A percentile compares a stretch with the other conserved stretches of the same genome.
phyloP scores from a whole-genome alignment of 768 basidiomycete species.

The Tulasnella sp. region DNA sequence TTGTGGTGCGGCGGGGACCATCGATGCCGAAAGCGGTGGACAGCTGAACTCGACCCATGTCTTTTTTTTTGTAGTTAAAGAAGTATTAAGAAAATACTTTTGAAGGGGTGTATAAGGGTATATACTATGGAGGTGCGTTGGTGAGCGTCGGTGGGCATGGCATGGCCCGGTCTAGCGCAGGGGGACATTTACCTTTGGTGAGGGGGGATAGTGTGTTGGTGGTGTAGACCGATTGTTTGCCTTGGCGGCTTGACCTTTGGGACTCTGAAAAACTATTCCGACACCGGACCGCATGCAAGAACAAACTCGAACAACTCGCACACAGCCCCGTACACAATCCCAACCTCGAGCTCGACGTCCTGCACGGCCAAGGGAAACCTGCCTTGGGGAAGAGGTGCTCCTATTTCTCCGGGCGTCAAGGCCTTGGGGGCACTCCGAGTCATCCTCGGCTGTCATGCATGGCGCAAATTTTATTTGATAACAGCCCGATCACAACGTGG shows the following conservation, averaged over 20 bases:
- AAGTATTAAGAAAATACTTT: neutral
- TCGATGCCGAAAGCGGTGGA: conserved; percentile 21
- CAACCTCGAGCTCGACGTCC: too few relatives aligned
- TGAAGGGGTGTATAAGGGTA: conserved; percentile 17
- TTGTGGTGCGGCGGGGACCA: neutral
- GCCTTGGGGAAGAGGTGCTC: neutral
- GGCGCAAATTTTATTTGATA: neutral
- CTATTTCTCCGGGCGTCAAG: neutral
- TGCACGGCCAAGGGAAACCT: neutral
- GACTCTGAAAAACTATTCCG: neutral
- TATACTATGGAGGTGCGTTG: conserved; percentile 4
- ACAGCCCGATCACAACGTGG: neutral
- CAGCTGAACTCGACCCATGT: conserved; percentile 25
- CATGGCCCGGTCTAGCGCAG: neutral
- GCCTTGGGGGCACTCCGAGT: neutral
- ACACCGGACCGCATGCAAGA: neutral
- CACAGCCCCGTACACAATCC: neutral
- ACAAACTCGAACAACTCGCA: neutral
- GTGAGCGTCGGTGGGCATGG: neutral
- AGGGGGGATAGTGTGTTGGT: neutral
- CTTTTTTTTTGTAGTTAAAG: conserved; percentile 12
- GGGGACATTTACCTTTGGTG: neutral
- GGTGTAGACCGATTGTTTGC: neutral
- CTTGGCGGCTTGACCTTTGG: neutral
- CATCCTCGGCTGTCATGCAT: neutral